These are phyloP conservation scores for Trametes polyzona DNA, from an alignment of 1,284 basidiomycete genomes.

Conservation along the genomic window DNA sequence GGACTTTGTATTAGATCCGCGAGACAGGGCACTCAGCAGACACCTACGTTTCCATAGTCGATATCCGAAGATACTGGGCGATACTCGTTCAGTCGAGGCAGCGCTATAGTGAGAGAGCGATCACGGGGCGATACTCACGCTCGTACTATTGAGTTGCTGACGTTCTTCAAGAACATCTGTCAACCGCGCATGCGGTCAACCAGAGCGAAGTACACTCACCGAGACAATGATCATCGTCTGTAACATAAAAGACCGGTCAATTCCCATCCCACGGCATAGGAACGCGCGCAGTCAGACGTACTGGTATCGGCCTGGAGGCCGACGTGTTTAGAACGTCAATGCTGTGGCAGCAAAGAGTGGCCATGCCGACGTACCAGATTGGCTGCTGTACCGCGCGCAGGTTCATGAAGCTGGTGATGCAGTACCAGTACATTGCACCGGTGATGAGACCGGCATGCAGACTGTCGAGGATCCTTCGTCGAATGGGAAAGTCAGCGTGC, in stretches of 20 bases:
- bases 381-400: constrained; percentile 18
- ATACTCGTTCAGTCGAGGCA: no score
- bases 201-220: constrained; percentile 8
- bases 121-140: constrained; percentile 11
- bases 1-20: neutral
- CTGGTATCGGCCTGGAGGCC: constrained; percentile 21
- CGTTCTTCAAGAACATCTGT: constrained; percentile 12
- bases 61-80: constrained; percentile 24
- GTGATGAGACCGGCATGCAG: constrained; percentile 28
- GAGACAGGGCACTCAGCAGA: no score
- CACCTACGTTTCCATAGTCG: constrained; percentile 26
- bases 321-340: neutral
- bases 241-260: neutral
- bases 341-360: neutral
- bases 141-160: constrained; percentile 30
- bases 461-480: constrained; percentile 25
- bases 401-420: constrained; percentile 27
- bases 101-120: neutral
- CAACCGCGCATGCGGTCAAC: neutral
- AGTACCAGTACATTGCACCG: constrained; percentile 27
- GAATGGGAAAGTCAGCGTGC: neutral
- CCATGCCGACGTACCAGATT: constrained; percentile 20
- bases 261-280: neutral
- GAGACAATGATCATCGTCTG: constrained; percentile 30
- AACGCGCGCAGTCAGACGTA: constrained; percentile 1